A percentile compares a stretch with the other conserved stretches of the same genome.
Conservation (phyloP, 805 yeast genomes). For the Lachancea sp. region DNA sequence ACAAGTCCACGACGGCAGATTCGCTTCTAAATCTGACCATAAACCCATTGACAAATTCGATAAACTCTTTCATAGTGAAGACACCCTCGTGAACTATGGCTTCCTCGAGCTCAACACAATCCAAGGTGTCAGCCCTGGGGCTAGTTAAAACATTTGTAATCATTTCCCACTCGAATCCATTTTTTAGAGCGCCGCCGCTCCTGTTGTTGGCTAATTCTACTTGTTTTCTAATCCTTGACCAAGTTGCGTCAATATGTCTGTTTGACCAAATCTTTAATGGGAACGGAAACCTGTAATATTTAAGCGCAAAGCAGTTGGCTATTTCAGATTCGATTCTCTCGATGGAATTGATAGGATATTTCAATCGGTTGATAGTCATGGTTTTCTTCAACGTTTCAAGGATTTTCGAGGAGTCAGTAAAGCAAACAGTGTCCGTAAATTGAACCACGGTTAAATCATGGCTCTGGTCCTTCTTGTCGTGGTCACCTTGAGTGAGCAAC, state of each 20-base stretch:
- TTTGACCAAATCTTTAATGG: slow-evolving; percentile 15
- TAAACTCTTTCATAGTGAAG: slow-evolving; percentile 16
- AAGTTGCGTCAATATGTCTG: slow-evolving; percentile 13
- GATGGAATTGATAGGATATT: slow-evolving; percentile 17
- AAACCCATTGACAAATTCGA: slow-evolving; percentile 12
- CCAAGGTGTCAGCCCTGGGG: slow-evolving; percentile 22
- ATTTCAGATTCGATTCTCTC: slow-evolving; percentile 19
- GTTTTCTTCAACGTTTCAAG: slow-evolving; percentile 18
- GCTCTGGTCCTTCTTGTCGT: slow-evolving; percentile 3
- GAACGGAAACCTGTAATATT: slow-evolving; percentile 15
- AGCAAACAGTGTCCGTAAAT: slow-evolving; percentile 15
- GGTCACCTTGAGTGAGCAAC: slow-evolving; percentile 11
- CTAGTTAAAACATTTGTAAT: slow-evolving; percentile 26
- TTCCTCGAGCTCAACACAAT: slow-evolving; percentile 21
- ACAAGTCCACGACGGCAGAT: slow-evolving; percentile 10
- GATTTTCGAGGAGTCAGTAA: slow-evolving; percentile 11
- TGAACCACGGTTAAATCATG: slow-evolving; percentile 8
- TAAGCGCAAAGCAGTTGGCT: slow-evolving; percentile 24
- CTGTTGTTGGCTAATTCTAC: slow-evolving; percentile 20
- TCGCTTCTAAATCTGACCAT: slow-evolving; percentile 12
- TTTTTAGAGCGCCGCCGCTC: slow-evolving; percentile 26
- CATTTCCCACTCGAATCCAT: slow-evolving; percentile 20
- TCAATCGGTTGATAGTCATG: slow-evolving; percentile 16
- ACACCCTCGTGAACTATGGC: slow-evolving; percentile 15
- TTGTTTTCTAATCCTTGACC: slow-evolving; percentile 16